Percentiles rank a stretch among this genome's conserved stretches.
These are phyloP conservation scores for Lippia alba DNA, from an alignment of 305 asterid genomes.

Conservation along the genomic window DNA sequence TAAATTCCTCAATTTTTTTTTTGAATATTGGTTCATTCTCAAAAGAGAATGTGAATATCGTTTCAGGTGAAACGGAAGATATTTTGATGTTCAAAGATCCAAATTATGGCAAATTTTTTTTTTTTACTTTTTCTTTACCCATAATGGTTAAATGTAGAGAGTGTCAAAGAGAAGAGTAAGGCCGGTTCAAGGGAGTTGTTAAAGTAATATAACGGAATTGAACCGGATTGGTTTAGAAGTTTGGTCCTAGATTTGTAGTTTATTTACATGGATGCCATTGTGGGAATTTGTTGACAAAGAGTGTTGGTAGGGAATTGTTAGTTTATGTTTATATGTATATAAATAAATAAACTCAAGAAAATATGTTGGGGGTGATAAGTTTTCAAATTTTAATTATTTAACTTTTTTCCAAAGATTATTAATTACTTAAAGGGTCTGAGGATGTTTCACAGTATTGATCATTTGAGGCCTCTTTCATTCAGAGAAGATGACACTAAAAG, in stretches of 20 bases:
- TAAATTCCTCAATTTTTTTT: constrained; percentile 10
- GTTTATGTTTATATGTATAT: too few relatives aligned
- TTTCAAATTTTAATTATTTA: not conserved
- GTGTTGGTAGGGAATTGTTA: constrained; percentile 40
- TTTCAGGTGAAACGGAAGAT: constrained; percentile 26
- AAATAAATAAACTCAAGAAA: too few relatives aligned
- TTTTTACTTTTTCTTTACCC: constrained; percentile 11
- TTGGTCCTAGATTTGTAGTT: constrained; percentile 23
- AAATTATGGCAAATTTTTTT: not conserved
- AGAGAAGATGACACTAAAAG: not conserved
- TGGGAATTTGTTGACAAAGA: constrained; percentile 32
- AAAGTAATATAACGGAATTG: constrained; percentile 36
- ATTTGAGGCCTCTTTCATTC: too few relatives aligned
- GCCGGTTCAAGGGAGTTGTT: constrained; percentile 45
- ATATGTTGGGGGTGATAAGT: not conserved
- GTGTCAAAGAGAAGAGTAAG: constrained; percentile 36
- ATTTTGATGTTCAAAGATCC: constrained; percentile 7
- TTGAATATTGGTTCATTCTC: constrained; percentile 15
- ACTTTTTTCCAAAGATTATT: not conserved
- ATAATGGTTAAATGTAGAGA: constrained; percentile 32
- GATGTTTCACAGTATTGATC: too few relatives aligned
- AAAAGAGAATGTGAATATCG: not conserved
- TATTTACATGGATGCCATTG: constrained; percentile 33
- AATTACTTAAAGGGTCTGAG: too few relatives aligned
- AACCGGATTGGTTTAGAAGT: constrained; percentile 36